Conservation (phyloP, 2,329 filamentous ascomycete species). For the Cryphonectria parasitica region DNA sequence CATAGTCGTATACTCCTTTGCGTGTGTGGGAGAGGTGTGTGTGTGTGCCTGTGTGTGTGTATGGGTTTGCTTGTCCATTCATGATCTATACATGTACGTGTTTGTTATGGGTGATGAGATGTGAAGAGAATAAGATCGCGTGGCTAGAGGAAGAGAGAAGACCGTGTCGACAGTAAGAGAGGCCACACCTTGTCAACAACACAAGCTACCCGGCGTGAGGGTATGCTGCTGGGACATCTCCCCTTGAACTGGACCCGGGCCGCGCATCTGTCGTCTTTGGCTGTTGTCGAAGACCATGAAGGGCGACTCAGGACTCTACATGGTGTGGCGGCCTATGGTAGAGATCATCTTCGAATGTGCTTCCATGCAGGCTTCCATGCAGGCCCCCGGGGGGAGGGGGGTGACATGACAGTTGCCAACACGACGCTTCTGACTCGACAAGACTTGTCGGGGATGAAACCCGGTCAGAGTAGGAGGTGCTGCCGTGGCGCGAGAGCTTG, state of each 20-base stretch:
- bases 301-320: slow-evolving; percentile 5
- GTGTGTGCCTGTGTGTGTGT: neutral
- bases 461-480: slow-evolving; percentile 5
- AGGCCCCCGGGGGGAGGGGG: neutral
- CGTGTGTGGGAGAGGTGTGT: neutral
- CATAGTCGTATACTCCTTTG: slow-evolving; percentile 17
- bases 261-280: neutral
- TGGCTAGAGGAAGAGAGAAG: neutral
- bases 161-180: neutral
- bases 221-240: neutral
- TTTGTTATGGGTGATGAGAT: neutral
- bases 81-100: slow-evolving; percentile 2
- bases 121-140: no score
- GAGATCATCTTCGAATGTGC: slow-evolving; percentile 18
- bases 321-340: slow-evolving; percentile 10
- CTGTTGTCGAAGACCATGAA: neutral
- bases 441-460: slow-evolving; percentile 6
- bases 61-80: slow-evolving; percentile 15
- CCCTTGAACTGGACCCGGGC: slow-evolving; percentile 1
- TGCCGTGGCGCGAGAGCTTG: slow-evolving; percentile 8
- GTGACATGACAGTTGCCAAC: slow-evolving; percentile 15
- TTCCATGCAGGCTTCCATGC: slow-evolving; percentile 26
- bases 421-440: slow-evolving; percentile 19
- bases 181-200: neutral
- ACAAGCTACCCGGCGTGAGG: neutral